Conservation (phyloP, 108 stramenopile genomes). For the Craspedostauros australis region DNA sequence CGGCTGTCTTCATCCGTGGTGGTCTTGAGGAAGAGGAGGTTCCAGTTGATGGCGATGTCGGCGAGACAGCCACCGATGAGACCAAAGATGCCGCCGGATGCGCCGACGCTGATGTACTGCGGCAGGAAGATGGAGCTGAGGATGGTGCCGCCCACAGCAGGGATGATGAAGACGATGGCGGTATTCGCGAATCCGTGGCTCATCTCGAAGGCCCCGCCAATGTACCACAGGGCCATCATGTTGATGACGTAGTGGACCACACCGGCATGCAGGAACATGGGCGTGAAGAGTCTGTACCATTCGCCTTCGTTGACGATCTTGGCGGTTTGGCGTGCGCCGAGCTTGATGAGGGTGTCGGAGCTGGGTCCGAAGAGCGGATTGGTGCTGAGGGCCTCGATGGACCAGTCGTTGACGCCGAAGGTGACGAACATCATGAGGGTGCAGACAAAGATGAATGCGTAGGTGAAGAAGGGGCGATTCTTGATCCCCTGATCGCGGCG, state of each 20-base stretch:
- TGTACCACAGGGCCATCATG: slow-evolving; percentile 81
- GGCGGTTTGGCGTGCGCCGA: slow-evolving; percentile 81
- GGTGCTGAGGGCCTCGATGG: slow-evolving; percentile 65
- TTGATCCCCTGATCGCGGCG: slow-evolving; percentile 12
- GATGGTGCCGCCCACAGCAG: slow-evolving; percentile 86
- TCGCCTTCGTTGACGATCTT: slow-evolving; percentile 83
- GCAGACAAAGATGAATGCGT: slow-evolving; percentile 50
- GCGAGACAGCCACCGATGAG: slow-evolving; percentile 84
- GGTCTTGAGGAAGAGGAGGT: slow-evolving; percentile 57
- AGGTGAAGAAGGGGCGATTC: slow-evolving; percentile 72
- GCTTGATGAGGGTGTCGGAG: slow-evolving; percentile 68
- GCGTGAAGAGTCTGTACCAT: slow-evolving; percentile 81
- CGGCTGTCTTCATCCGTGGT: slow-evolving; percentile 34
- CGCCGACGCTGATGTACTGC: slow-evolving; percentile 87
- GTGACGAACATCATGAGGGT: slow-evolving; percentile 54
- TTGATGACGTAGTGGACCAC: slow-evolving; percentile 92
- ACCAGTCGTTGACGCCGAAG: slow-evolving; percentile 71
- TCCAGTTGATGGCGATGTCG: slow-evolving; percentile 90
- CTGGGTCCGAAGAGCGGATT: slow-evolving; percentile 91
- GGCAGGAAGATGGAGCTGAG: slow-evolving; percentile 86
- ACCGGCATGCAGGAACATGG: slow-evolving; percentile 93
- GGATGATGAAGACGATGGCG: slow-evolving; percentile 66
- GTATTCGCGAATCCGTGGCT: slow-evolving; percentile 72
- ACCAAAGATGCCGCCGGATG: slow-evolving; percentile 91
- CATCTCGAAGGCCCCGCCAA: slow-evolving; percentile 86